Base-by-base conservation (phyloP, 805 yeast species). In the Metschnikowia drakensbergensis region DNA sequence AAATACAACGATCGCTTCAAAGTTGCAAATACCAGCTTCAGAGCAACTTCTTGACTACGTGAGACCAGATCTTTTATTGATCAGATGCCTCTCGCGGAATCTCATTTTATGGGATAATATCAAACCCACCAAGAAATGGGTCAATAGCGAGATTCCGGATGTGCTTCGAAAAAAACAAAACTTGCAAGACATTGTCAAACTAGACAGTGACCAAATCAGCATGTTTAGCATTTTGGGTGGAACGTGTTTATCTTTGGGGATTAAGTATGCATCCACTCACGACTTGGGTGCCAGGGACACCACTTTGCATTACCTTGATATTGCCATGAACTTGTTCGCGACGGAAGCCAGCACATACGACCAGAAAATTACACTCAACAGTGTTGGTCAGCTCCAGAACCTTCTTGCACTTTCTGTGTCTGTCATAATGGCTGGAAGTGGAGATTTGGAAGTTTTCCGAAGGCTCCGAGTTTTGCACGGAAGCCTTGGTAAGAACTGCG, bases 341-440 rank as follows among this genome's bases (percentile, higher is more conserved):
- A 59, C 73, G 2, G 70, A 75, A 0, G 74, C 80, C 0, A 58
- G 55, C 4, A 77, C 74, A 30, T 80, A 81, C 57, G 92, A 87
- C 57, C 80, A 80, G 50, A 72, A 71, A 46, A 64, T 86, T 32
- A 76, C 88, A 0, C 67, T 73, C 36, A 66, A 72, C 37, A 77
- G 87, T 7, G 77, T 85, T 1, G 66, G 74, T 22, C 77, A 76
- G 31, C 70, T 83, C 30, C 81, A 83, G 42, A 82, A 82, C 53
- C 69, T 84, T 0, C 55, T 89, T 10, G 76, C 84, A 1, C 63
- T 92, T 4, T 77, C 94, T 6, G 64, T 79, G 5, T 79, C 97
- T 0, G 72, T 88, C 27, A 76, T 90, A 0, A 86, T 89, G 87
- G 91, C 96, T 1, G 96, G 97, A 1, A 81, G 90, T 11, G 98